phyloP scores from a whole-genome alignment of 2,329 filamentous ascomycete species.

The Colletotrichum eleusines region DNA sequence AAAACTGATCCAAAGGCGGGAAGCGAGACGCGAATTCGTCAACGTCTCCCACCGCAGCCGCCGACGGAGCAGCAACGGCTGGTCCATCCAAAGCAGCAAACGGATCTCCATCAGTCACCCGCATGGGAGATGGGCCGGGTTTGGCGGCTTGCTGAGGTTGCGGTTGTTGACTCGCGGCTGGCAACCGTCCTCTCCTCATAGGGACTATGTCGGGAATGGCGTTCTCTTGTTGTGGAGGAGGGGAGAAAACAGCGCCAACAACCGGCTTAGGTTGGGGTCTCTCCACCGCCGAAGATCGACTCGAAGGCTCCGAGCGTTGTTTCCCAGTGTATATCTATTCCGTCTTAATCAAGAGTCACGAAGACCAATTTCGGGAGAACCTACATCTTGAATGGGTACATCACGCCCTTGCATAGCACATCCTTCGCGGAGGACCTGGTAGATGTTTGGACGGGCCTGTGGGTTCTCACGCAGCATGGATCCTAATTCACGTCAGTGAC shows the following conservation, averaged over 20 bases:
- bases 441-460: constrained; percentile 86
- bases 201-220: constrained; percentile 89
- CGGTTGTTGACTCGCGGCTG: constrained; percentile 50
- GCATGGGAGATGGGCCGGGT: constrained; percentile 76
- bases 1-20: constrained; percentile 92
- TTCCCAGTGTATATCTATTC: constrained; percentile 77
- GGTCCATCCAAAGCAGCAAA: constrained; percentile 88
- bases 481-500: constrained; percentile 61
- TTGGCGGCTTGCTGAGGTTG: constrained; percentile 63
- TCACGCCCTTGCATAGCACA: constrained; percentile 91
- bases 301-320: constrained; percentile 72
- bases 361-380: constrained; percentile 49
- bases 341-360: constrained; percentile 36
- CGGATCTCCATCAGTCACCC: constrained; percentile 80
- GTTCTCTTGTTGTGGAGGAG: constrained; percentile 77
- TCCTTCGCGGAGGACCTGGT: constrained; percentile 88
- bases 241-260: constrained; percentile 85
- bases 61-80: constrained; percentile 56
- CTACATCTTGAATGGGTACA: constrained; percentile 88
- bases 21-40: constrained; percentile 91
- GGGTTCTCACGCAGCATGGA: constrained; percentile 93
- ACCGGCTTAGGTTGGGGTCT: constrained; percentile 67
- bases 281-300: constrained; percentile 63
- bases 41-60: constrained; percentile 54
- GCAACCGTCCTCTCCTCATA: constrained; percentile 88